phyloP scores from a whole-genome alignment of 331 rosid species.

The Stylosanthes scabra region DNA sequence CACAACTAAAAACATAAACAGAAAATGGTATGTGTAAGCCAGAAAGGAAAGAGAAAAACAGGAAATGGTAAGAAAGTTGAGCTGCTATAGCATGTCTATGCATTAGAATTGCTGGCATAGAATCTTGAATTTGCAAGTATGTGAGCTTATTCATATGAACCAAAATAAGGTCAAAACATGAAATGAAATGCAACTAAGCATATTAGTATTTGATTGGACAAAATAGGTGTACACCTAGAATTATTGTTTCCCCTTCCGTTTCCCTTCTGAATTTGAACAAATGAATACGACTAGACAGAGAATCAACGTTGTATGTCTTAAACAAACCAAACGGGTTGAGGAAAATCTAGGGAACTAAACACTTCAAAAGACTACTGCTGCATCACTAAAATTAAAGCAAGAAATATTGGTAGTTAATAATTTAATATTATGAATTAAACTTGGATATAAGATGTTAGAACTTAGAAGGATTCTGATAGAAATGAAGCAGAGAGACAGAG shows the following conservation, averaged over 20 bases:
- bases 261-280: not conserved
- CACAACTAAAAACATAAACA: conserved; percentile 52
- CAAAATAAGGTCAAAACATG: not conserved
- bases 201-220: not conserved
- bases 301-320: not conserved
- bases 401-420: no score
- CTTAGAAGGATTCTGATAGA: no score
- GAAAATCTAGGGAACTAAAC: no score
- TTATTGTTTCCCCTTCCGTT: no score
- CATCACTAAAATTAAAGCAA: no score
- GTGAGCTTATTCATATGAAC: not conserved
- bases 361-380: no score
- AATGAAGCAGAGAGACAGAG: no score
- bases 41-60: no score
- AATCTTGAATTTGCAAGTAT: conserved; percentile 21
- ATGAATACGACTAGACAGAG: not conserved
- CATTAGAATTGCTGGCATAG: not conserved
- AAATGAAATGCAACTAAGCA: not conserved
- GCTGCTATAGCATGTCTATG: not conserved
- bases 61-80: no score
- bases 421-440: no score
- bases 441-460: no score
- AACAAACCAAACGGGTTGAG: not conserved
- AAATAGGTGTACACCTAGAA: no score
- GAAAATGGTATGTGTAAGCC: not conserved